Evolutionary conservation across 2,329 filamentous ascomycete species (phyloP).

Genomic region (Xylariales sp.): DNA sequence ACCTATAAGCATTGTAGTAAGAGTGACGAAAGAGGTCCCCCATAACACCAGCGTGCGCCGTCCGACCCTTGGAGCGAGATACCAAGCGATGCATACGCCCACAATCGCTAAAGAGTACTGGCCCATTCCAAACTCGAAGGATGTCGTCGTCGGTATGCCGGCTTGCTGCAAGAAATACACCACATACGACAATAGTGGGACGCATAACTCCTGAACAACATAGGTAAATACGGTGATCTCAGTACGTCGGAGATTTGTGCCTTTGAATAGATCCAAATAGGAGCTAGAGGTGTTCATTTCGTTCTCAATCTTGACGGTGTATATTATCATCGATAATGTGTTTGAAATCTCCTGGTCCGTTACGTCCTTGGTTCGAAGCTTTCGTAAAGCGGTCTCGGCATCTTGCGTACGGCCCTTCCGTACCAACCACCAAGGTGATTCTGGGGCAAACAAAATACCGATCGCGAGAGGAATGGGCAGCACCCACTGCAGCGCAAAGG

Average conservation of each 20-base stretch:
- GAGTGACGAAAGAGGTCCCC: slow-evolving; percentile 35
- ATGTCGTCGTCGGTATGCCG: slow-evolving; percentile 37
- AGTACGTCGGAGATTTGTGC: slow-evolving; percentile 47
- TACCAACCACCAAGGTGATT: slow-evolving; percentile 48
- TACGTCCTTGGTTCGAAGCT: slow-evolving; percentile 30
- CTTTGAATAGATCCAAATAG: slow-evolving; percentile 49
- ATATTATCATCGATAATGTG: slow-evolving; percentile 48
- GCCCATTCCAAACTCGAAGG: slow-evolving; percentile 41
- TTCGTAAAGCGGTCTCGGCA: slow-evolving; percentile 34
- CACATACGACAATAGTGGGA: slow-evolving; percentile 46
- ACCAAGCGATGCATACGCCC: slow-evolving; percentile 48
- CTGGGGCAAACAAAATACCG: slow-evolving; percentile 41
- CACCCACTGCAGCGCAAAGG: slow-evolving; percentile 49
- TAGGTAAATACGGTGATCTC: slow-evolving; percentile 47
- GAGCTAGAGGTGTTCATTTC: slow-evolving; percentile 34
- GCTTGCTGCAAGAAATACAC: slow-evolving; percentile 42
- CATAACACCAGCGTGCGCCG: slow-evolving; percentile 44
- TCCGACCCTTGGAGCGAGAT: slow-evolving; percentile 42
- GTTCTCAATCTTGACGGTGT: slow-evolving; percentile 48
- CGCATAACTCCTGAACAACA: slow-evolving; percentile 43
- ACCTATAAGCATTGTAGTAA: slow-evolving; percentile 36
- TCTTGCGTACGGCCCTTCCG: slow-evolving; percentile 36
- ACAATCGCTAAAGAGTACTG: slow-evolving; percentile 46
- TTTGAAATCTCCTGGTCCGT: slow-evolving; percentile 41
- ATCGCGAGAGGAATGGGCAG: slow-evolving; percentile 44